These are phyloP conservation scores for Rhododendron molle DNA, from an alignment of 148 eudicot genomes.

Conservation along the genomic window DNA sequence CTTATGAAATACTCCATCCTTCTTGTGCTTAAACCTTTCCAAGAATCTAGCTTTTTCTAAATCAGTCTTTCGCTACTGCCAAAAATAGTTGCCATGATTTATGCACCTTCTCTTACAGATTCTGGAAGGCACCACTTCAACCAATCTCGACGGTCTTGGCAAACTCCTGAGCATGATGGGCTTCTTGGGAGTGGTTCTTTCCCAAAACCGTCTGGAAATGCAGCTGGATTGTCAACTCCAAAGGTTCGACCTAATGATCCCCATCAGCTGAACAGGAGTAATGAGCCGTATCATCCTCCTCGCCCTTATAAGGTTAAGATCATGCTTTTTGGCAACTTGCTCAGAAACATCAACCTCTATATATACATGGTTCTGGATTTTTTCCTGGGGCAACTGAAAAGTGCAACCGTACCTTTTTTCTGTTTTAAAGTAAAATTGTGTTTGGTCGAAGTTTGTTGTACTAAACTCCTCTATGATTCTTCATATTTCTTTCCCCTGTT, in stretches of 20 bases:
- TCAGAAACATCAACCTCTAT: not conserved
- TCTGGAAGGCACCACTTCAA: slow-evolving; percentile 60
- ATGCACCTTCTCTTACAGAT: slow-evolving; percentile 34
- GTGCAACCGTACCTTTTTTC: not conserved
- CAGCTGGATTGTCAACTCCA: slow-evolving; percentile 50
- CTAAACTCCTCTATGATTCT: not conserved
- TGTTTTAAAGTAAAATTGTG: not conserved
- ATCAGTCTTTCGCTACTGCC: not conserved
- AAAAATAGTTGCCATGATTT: not conserved
- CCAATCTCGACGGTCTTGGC: slow-evolving; percentile 70
- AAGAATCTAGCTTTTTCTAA: not conserved
- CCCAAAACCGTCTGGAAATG: slow-evolving; percentile 78
- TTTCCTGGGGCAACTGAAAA: not conserved
- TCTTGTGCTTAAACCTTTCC: not conserved
- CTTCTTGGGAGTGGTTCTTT: slow-evolving; percentile 99
- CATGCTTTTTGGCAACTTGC: slow-evolving; percentile 5
- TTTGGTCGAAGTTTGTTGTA: not conserved
- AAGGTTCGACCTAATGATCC: slow-evolving; percentile 58
- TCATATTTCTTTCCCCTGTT: not conserved
- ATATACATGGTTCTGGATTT: slow-evolving; percentile 1
- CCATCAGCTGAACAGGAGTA: slow-evolving; percentile 56
- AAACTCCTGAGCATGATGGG: slow-evolving; percentile 89
- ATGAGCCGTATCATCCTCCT: slow-evolving; percentile 97
- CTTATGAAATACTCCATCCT: not conserved
- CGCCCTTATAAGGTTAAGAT: slow-evolving; percentile 81